These are phyloP conservation scores for Irpex rosettiformis DNA, from an alignment of 1,284 basidiomycete species.

Conservation along the genomic window DNA sequence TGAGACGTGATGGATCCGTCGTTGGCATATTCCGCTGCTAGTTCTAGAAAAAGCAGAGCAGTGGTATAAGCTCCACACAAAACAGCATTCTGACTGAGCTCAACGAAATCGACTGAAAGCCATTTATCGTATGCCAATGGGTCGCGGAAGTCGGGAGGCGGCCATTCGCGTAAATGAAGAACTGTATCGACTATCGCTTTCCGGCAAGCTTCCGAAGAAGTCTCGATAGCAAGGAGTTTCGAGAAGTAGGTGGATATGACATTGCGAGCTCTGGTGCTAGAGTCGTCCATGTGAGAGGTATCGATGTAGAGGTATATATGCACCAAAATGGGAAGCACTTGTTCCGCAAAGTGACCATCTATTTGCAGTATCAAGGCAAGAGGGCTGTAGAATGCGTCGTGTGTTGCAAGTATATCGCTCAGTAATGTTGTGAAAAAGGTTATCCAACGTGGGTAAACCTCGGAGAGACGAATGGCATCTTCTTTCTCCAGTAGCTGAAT, in stretches of 20 bases:
- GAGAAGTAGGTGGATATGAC: slow-evolving; percentile 65
- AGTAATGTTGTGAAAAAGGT: slow-evolving; percentile 57
- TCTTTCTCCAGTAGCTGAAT: slow-evolving; percentile 35
- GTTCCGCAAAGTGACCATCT: slow-evolving; percentile 58
- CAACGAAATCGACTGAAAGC: slow-evolving; percentile 74
- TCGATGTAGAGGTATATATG: slow-evolving; percentile 61
- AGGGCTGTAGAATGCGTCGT: slow-evolving; percentile 68
- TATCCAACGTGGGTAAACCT: slow-evolving; percentile 66
- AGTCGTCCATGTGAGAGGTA: slow-evolving; percentile 11
- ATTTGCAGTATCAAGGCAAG: slow-evolving; percentile 55
- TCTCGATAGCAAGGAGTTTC: slow-evolving; percentile 45
- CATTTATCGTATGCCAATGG: slow-evolving; percentile 75
- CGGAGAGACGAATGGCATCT: slow-evolving; percentile 34
- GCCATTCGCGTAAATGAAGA: slow-evolving; percentile 78
- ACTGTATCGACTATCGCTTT: slow-evolving; percentile 73
- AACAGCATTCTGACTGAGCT: slow-evolving; percentile 76
- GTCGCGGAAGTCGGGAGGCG: slow-evolving; percentile 40
- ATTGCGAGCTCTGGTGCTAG: slow-evolving; percentile 22
- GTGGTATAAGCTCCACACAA: slow-evolving; percentile 84
- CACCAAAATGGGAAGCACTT: slow-evolving; percentile 73
- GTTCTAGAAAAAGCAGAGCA: slow-evolving; percentile 86
- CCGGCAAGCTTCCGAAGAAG: slow-evolving; percentile 45
- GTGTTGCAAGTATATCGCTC: slow-evolving; percentile 50
- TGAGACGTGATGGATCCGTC: slow-evolving; percentile 22
- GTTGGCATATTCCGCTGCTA: slow-evolving; percentile 57